Conservation (phyloP, 345 rosid genomes). For the Dimocarpus longan region DNA sequence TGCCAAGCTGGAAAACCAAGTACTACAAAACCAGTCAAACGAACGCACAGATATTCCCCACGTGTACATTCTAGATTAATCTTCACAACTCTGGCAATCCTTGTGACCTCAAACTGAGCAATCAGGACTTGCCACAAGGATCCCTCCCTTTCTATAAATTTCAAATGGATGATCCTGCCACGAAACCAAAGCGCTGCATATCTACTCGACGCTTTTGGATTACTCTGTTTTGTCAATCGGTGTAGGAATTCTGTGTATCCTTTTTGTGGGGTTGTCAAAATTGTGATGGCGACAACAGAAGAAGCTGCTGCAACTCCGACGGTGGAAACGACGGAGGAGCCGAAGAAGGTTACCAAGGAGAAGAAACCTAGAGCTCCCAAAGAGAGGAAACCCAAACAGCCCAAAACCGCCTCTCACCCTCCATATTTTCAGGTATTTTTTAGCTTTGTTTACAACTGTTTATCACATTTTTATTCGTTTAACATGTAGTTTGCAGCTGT, state of each 20-base stretch:
- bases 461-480: background rate
- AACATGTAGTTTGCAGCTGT: too few species aligned
- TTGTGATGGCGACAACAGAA: slow-evolving; percentile 36
- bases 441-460: background rate
- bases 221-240: too few species aligned
- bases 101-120: slow-evolving; percentile 11
- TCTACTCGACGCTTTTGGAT: too few species aligned
- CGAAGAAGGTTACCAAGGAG: slow-evolving; percentile 41
- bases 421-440: slow-evolving; percentile 70
- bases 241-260: too few species aligned
- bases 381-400: slow-evolving; percentile 44
- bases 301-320: slow-evolving; percentile 35
- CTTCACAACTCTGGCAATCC: slow-evolving; percentile 50
- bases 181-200: background rate
- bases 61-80: slow-evolving; percentile 48
- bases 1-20: background rate
- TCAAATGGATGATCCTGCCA: background rate
- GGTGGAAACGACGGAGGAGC: slow-evolving; percentile 32
- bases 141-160: slow-evolving; percentile 40
- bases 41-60: slow-evolving; percentile 35
- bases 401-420: slow-evolving; percentile 65
- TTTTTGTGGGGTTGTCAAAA: background rate
- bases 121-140: slow-evolving; percentile 19
- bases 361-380: slow-evolving; percentile 37
- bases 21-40: background rate